Evolutionary conservation across 75 land plant species (phyloP), one percentile per base, ranked within the genome.

Genomic region (Isoetes taiwanensis): DNA sequence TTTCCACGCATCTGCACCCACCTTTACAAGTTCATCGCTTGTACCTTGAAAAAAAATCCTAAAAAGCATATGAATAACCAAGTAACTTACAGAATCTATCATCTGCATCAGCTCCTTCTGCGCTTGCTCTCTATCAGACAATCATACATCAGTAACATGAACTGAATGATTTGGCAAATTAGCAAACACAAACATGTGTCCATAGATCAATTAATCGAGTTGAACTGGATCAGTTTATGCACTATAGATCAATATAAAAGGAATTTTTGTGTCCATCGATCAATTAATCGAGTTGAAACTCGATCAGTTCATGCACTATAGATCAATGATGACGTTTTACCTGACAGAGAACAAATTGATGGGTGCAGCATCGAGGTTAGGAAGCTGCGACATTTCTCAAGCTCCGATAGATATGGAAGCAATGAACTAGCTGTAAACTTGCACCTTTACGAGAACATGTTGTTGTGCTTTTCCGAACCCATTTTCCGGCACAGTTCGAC

Each of bases 281-380:
- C 32, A 0, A 12, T 16, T 17, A 54, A 30, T 3, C 4, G 20
- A 8, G 2, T 4, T 31, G 30, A 19, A 8, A 52, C 12, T 2
- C 14, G 2, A 24, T 2, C 30, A 17, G 50, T 3, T 3, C 17
- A 3, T 43, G 21, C 1, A 14, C 16, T 17, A 1, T 21, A 26
- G 6, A 0, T 23, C 28, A 31, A 39, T 11, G 35, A 31, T 26
- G 10, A 38, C 12, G 9, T 25, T 11, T 29, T 52, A 87, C 94
- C 94, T 78, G 64, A 81, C 23, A 14, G 74, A 34, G 1, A 78
- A 46, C 58, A 89, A 77, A 54, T 89, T 84, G 54, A 89, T 43
- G 4, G 96, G 80, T 26, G 90, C 82, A 56, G 84, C 81, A 59
- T 85, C 96, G 31, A 89, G 61, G 30, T 65, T 81, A 12, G 96